phyloP scores from a whole-genome alignment of 805 yeast species.

The Yarrowia sp. region DNA sequence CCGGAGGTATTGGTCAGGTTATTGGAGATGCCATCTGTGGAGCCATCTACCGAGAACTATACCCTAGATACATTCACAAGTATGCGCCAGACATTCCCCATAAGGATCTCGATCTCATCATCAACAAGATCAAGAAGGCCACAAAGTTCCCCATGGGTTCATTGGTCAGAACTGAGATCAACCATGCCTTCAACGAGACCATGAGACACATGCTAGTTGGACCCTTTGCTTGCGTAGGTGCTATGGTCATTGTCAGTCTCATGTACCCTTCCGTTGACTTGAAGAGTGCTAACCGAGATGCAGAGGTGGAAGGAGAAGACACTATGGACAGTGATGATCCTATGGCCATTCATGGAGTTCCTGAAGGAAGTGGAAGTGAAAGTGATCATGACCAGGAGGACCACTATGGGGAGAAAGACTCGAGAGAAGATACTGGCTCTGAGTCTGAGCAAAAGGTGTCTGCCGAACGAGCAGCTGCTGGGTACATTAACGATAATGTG shows the following conservation, averaged over 20 bases:
- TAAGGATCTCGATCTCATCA: not conserved
- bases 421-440: not conserved
- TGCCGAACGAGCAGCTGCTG: not conserved
- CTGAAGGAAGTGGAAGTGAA: not conserved
- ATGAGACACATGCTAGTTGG: slow-evolving; percentile 16
- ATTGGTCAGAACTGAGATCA: slow-evolving; percentile 3
- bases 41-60: slow-evolving; percentile 5
- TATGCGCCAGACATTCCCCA: slow-evolving; percentile 3
- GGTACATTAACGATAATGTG: not conserved
- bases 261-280: not conserved
- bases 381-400: not conserved
- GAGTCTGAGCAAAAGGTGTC: not conserved
- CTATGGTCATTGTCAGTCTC: not conserved
- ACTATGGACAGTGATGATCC: not conserved
- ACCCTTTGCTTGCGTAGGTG: not conserved
- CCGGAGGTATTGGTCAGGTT: slow-evolving; percentile 1
- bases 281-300: not conserved
- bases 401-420: not conserved
- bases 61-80: slow-evolving; percentile 17
- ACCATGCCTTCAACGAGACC: slow-evolving; percentile 15
- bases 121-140: slow-evolving; percentile 19
- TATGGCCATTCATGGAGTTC: not conserved
- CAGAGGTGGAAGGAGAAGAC: not conserved
- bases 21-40: slow-evolving; percentile 14
- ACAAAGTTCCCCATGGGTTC: slow-evolving; percentile 20